Evolutionary conservation across 768 basidiomycete genomes (phyloP).

Genomic region (Tylopilus rubrobrunneus): DNA sequence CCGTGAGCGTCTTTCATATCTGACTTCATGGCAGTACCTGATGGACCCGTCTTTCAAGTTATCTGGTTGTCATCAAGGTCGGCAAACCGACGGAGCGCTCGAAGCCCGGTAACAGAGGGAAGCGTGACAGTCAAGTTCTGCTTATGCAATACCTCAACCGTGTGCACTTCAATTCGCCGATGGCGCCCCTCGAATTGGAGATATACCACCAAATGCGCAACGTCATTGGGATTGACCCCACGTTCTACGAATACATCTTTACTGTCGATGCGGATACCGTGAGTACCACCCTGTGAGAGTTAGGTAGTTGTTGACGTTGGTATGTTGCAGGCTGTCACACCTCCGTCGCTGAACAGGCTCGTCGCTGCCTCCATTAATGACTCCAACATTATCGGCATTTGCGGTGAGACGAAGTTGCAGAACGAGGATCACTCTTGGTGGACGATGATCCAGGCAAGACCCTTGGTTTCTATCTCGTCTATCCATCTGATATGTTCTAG

Average conservation of each 20-base stretch:
- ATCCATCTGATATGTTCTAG: constrained; percentile 25
- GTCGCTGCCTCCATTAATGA: constrained; percentile 61
- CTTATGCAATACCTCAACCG: constrained; percentile 66
- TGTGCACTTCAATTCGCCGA: constrained; percentile 65
- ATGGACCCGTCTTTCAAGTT: constrained; percentile 31
- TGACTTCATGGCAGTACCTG: not conserved
- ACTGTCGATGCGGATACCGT: constrained; percentile 70
- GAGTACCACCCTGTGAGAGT: constrained; percentile 6
- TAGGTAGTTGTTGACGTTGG: constrained; percentile 13
- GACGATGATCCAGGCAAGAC: constrained; percentile 67
- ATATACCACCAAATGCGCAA: constrained; percentile 76
- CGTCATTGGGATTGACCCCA: constrained; percentile 68
- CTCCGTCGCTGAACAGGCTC: constrained; percentile 64
- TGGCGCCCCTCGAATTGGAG: constrained; percentile 64
- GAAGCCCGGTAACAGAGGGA: constrained; percentile 64
- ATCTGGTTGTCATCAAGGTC: constrained; percentile 61
- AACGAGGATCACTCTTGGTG: constrained; percentile 71
- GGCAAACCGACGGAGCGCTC: constrained; percentile 65
- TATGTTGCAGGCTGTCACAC: constrained; percentile 47
- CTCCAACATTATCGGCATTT: constrained; percentile 61
- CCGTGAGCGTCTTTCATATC: constrained; percentile 38
- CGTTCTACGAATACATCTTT: constrained; percentile 75
- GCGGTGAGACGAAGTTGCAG: constrained; percentile 65
- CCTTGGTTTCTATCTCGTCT: not conserved
- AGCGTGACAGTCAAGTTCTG: constrained; percentile 65